These are phyloP conservation scores for Yarrowia keelungensis DNA, from an alignment of 805 yeast species.

Conservation along the genomic window DNA sequence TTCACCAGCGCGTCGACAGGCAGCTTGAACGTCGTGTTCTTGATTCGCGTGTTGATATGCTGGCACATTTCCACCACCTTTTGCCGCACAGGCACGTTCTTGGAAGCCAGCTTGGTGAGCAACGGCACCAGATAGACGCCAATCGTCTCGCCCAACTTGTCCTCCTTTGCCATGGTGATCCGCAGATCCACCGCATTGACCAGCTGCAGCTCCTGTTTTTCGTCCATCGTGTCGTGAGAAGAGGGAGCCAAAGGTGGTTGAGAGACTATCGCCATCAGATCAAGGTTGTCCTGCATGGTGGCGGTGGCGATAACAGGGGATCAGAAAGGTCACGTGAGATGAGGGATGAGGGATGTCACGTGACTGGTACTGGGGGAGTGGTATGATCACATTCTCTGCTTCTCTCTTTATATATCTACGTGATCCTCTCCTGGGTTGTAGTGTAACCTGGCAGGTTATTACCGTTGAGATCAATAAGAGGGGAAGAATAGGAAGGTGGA, in stretches of 20 bases:
- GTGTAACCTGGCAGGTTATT: not conserved
- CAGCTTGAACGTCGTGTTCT: conserved; percentile 56
- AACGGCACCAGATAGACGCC: conserved; percentile 75
- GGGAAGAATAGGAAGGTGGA: not conserved
- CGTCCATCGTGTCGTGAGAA: conserved; percentile 25
- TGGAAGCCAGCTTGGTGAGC: conserved; percentile 77
- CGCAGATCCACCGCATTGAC: conserved; percentile 76
- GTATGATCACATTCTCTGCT: too few species aligned
- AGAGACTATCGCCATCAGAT: not conserved
- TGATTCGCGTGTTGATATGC: conserved; percentile 70
- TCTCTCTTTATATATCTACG: not conserved
- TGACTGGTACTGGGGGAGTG: too few species aligned
- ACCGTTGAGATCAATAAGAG: conserved; percentile 10
- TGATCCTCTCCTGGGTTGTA: not conserved
- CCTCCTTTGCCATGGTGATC: conserved; percentile 75
- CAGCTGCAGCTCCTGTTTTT: conserved; percentile 44
- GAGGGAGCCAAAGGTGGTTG: not conserved
- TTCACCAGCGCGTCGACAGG: conserved; percentile 68
- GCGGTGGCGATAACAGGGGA: conserved; percentile 8
- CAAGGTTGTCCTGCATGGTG: conserved; percentile 22
- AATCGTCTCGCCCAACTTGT: conserved; percentile 68
- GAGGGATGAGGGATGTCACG: not conserved
- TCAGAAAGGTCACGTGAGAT: not conserved
- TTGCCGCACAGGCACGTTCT: conserved; percentile 67
- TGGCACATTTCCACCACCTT: conserved; percentile 72